Percentiles rank a stretch among this genome's conserved stretches.
phyloP scores from a whole-genome alignment of 768 basidiomycete genomes.

The Pisolithus orientalis region DNA sequence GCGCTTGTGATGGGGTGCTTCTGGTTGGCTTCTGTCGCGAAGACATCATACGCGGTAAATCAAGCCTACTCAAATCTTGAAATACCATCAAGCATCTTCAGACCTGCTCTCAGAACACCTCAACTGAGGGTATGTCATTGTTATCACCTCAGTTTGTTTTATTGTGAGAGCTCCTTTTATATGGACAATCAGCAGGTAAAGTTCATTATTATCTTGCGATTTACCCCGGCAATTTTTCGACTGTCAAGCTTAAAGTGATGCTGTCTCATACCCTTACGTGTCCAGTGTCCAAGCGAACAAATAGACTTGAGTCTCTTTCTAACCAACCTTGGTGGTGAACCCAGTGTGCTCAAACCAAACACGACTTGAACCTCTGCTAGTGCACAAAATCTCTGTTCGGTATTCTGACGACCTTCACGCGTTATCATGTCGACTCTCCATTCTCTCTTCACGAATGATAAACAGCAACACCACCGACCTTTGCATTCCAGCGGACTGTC shows the following conservation, averaged over 20 bases:
- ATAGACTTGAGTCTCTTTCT: too few species aligned
- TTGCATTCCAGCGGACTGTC: conserved; percentile 16
- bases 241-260: neutral
- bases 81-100: too few species aligned
- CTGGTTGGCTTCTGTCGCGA: too few species aligned
- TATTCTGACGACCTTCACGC: conserved; percentile 9
- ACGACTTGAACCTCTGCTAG: neutral
- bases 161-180: too few species aligned
- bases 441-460: conserved; percentile 39
- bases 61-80: too few species aligned
- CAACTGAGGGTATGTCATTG: too few species aligned
- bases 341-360: neutral
- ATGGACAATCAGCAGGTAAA: neutral
- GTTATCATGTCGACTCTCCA: conserved; percentile 52
- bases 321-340: too few species aligned
- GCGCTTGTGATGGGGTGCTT: too few species aligned
- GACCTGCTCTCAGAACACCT: too few species aligned
- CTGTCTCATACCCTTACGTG: neutral
- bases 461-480: conserved; percentile 6
- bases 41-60: too few species aligned
- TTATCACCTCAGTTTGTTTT: too few species aligned
- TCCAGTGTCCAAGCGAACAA: neutral
- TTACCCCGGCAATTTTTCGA: conserved; percentile 2
- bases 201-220: neutral
- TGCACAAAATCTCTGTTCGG: conserved; percentile 2